Percentiles rank a stretch among this genome's conserved stretches.
Evolutionary conservation across 2,329 filamentous ascomycete genomes (phyloP).

Genomic region (Myriosclerotinia curreyana): DNA sequence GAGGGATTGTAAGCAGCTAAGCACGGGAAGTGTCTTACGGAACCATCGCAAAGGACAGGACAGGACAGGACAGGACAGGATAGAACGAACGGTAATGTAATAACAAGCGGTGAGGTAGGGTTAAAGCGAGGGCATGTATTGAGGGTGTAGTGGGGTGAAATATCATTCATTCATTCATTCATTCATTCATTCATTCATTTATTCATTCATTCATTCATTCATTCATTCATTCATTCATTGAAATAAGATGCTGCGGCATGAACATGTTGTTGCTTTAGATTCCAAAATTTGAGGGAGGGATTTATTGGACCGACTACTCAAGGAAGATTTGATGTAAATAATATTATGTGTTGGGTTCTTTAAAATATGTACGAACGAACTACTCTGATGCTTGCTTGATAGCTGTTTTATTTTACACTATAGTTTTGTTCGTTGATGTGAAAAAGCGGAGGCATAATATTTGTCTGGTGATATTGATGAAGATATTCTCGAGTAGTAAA

Average conservation of each 20-base stretch:
- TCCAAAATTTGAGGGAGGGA: no score
- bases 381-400: background rate
- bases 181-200: constrained; percentile 13
- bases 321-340: background rate
- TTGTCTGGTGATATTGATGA: constrained; percentile 7
- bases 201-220: no score
- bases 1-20: background rate
- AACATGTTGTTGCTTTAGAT: background rate
- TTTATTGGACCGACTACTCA: no score
- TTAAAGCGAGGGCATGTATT: no score
- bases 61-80: no score
- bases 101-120: constrained; percentile 7
- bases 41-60: no score
- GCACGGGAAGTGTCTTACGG: constrained; percentile 13
- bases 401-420: no score
- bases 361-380: background rate
- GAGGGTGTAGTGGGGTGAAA: constrained; percentile 13
- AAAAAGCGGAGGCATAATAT: background rate
- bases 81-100: constrained; percentile 9
- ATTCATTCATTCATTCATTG: constrained; percentile 18
- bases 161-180: constrained; percentile 16
- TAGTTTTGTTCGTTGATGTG: background rate
- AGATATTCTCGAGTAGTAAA: no score
- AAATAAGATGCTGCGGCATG: constrained; percentile 1
- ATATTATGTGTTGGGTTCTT: background rate